These are phyloP conservation scores for Ormosia semicastrata DNA, from an alignment of 306 rosid species.

Conservation along the genomic window DNA sequence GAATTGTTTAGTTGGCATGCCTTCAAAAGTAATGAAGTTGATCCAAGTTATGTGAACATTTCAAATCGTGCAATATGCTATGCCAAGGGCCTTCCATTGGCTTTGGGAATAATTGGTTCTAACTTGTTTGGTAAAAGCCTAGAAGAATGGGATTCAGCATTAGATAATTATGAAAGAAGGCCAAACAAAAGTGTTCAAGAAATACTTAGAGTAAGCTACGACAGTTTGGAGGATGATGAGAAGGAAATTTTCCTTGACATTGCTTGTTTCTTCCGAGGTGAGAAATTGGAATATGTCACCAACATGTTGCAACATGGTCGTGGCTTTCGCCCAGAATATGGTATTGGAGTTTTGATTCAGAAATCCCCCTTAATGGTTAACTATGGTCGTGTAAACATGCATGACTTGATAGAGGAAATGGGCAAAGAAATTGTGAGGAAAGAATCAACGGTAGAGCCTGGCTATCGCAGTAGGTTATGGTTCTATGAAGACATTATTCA, in stretches of 20 bases:
- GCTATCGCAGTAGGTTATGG: not conserved
- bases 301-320: not conserved
- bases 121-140: not conserved
- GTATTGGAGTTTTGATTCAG: not conserved
- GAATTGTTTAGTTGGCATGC: constrained; percentile 22
- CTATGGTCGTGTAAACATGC: not conserved
- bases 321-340: constrained; percentile 12
- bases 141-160: constrained; percentile 3
- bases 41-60: not conserved
- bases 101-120: not conserved
- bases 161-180: not conserved
- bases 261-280: constrained; percentile 16
- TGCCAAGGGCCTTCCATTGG: constrained; percentile 4
- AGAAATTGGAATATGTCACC: not conserved
- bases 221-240: not conserved
- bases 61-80: not conserved
- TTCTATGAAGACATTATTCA: not conserved
- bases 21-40: not conserved
- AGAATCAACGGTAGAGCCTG: not conserved
- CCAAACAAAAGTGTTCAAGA: not conserved
- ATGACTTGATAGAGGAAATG: not conserved
- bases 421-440: constrained; percentile 4
- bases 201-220: not conserved
- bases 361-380: not conserved
- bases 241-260: constrained; percentile 25